These are phyloP conservation scores for Fraxinus xanthoxyloides DNA, from an alignment of 305 asterid species.

Conservation along the genomic window DNA sequence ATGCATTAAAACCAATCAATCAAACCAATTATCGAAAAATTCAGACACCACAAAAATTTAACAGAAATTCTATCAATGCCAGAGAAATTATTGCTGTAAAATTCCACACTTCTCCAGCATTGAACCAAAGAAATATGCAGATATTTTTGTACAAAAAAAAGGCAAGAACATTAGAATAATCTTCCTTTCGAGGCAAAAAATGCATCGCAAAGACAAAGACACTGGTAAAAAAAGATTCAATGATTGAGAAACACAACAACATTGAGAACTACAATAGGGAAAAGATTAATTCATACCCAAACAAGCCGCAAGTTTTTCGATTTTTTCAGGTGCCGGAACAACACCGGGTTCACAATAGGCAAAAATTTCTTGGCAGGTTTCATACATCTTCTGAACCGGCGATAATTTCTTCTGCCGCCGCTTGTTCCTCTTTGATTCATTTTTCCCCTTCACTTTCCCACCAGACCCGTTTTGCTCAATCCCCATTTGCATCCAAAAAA, in stretches of 20 bases:
- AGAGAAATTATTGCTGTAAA: background rate
- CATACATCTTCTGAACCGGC: conserved; percentile 66
- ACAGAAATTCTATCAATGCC: background rate
- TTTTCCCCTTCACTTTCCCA: conserved; percentile 44
- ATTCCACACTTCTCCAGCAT: conserved; percentile 8
- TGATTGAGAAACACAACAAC: background rate
- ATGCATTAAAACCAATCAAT: background rate
- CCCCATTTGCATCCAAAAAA: conserved; percentile 54
- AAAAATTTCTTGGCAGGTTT: conserved; percentile 65
- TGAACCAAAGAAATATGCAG: background rate
- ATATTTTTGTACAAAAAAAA: background rate
- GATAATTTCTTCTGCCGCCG: conserved; percentile 37
- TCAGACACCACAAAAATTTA: background rate
- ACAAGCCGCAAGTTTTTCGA: conserved; percentile 53
- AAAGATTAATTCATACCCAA: conserved; percentile 48
- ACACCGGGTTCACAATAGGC: conserved; percentile 71
- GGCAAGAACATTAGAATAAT: background rate
- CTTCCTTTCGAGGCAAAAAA: background rate
- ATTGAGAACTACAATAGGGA: background rate
- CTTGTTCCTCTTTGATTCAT: conserved; percentile 46
- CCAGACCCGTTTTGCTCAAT: conserved; percentile 52
- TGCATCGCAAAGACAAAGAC: background rate
- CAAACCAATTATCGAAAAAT: background rate
- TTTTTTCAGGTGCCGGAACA: conserved; percentile 61
- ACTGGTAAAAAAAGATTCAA: background rate